Percentiles rank a stretch among this genome's conserved stretches.
Conservation (phyloP, 116 monocot genomes). For the Zostera marina region DNA sequence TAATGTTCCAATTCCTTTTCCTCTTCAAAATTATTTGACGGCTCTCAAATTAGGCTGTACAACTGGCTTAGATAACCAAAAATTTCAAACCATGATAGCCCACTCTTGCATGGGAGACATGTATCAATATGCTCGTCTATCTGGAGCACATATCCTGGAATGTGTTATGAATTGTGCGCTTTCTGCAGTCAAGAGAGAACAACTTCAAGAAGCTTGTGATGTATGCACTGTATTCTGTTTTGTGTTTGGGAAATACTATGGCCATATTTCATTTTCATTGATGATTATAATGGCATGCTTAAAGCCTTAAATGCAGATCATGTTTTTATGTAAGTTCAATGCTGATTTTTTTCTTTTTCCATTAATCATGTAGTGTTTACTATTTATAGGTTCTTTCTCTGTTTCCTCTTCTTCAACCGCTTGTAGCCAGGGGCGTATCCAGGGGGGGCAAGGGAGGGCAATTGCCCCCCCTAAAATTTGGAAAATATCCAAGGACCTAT, state of each 20-base stretch:
- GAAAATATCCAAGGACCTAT: too few species aligned
- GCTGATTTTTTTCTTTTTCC: not conserved
- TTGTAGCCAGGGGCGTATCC: too few species aligned
- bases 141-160: constrained; percentile 62
- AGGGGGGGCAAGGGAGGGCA: too few species aligned
- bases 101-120: constrained; percentile 63
- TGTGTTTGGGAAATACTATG: not conserved
- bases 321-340: not conserved
- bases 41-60: constrained; percentile 16
- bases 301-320: too few species aligned
- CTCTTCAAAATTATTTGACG: constrained; percentile 60
- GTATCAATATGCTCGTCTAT: constrained; percentile 72
- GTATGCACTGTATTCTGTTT: constrained; percentile 40
- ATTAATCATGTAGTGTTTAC: not conserved
- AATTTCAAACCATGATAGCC: constrained; percentile 12
- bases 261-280: not conserved
- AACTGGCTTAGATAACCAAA: constrained; percentile 13
- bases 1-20: constrained; percentile 32
- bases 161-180: constrained; percentile 57
- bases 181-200: constrained; percentile 47
- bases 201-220: constrained; percentile 80
- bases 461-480: too few species aligned
- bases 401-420: constrained; percentile 91
- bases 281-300: not conserved
- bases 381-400: constrained; percentile 55